phyloP scores from a whole-genome alignment of 805 yeast species.

The Candida michaelii region DNA sequence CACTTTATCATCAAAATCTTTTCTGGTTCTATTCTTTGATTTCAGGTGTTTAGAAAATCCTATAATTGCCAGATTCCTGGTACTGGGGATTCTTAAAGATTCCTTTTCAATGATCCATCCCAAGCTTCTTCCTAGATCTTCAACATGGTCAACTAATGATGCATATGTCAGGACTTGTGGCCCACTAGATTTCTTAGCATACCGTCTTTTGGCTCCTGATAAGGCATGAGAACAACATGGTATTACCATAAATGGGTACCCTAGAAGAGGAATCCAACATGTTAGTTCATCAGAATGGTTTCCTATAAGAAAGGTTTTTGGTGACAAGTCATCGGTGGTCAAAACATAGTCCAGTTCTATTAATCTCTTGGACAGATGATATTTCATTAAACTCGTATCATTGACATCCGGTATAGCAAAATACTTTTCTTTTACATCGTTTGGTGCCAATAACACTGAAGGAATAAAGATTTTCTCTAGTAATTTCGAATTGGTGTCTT shows the following conservation, averaged over 20 bases:
- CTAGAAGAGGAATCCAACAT: conserved; percentile 89
- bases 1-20: conserved; percentile 39
- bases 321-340: conserved; percentile 65
- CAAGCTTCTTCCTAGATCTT: conserved; percentile 57
- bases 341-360: conserved; percentile 50
- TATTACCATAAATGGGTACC: conserved; percentile 84
- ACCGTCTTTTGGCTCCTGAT: conserved; percentile 73
- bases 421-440: conserved; percentile 63
- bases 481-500: conserved; percentile 54
- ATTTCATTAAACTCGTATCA: conserved; percentile 47
- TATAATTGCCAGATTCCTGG: conserved; percentile 87
- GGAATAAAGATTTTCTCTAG: conserved; percentile 86
- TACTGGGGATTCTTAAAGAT: conserved; percentile 89
- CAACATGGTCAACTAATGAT: conserved; percentile 82
- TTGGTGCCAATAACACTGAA: conserved; percentile 64
- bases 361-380: conserved; percentile 54
- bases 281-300: conserved; percentile 95
- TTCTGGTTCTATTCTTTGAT: conserved; percentile 25
- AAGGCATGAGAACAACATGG: conserved; percentile 94
- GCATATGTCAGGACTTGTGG: conserved; percentile 66
- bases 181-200: conserved; percentile 38
- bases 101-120: conserved; percentile 90
- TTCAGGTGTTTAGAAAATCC: conserved; percentile 46
- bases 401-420: conserved; percentile 48
- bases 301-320: conserved; percentile 80